Percentiles rank a stretch among this genome's conserved stretches.
Evolutionary conservation across 768 basidiomycete species (phyloP).

Genomic region (Termitomyces sp.): DNA sequence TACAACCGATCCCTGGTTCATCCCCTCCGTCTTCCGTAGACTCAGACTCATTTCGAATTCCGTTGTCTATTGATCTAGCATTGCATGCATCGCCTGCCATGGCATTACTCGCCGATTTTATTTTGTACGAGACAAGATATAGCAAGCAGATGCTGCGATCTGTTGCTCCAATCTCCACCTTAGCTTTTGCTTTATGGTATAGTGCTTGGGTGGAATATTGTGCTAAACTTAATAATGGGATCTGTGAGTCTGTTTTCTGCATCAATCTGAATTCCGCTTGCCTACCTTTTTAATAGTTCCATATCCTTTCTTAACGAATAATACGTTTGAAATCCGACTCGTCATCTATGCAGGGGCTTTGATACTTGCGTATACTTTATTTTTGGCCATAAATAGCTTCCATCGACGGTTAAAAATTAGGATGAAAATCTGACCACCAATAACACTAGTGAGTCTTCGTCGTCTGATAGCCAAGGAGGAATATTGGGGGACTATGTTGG

Average conservation of each 20-base stretch:
- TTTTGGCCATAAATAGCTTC: constrained; percentile 56
- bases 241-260: constrained; percentile 45
- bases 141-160: constrained; percentile 18
- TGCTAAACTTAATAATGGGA: constrained; percentile 49
- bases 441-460: neutral
- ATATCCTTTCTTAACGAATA: constrained; percentile 78
- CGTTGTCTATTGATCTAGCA: constrained; percentile 55
- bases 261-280: neutral
- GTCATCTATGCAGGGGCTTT: constrained; percentile 57
- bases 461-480: neutral
- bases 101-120: constrained; percentile 62
- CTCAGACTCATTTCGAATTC: constrained; percentile 32
- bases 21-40: constrained; percentile 25
- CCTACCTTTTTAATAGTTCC: constrained; percentile 47
- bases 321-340: constrained; percentile 45
- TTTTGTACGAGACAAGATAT: constrained; percentile 61
- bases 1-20: constrained; percentile 24
- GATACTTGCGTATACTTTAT: constrained; percentile 49
- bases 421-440: no score
- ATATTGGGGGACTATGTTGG: neutral
- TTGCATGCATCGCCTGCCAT: constrained; percentile 64
- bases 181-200: constrained; percentile 44
- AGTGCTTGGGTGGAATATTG: constrained; percentile 65
- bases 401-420: constrained; percentile 28
- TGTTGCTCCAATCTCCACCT: constrained; percentile 26